phyloP scores from a whole-genome alignment of 2,329 filamentous ascomycete species.

The Botrytis sinoallii region DNA sequence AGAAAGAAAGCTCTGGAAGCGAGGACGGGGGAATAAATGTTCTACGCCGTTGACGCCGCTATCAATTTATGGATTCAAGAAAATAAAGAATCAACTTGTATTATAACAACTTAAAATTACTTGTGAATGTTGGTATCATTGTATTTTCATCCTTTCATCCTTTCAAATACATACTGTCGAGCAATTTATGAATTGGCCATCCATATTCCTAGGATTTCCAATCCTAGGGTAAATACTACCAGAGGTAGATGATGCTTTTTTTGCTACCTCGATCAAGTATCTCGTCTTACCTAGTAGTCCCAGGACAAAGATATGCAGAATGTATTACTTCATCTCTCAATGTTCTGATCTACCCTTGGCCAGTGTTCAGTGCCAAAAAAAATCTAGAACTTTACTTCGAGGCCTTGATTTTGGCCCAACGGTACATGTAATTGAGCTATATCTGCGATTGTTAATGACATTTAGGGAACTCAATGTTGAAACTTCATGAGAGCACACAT shows the following conservation, averaged over 20 bases:
- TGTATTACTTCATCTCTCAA: not conserved
- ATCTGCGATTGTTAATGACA: not conserved
- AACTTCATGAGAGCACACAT: not conserved
- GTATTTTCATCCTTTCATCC: not conserved
- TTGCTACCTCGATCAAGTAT: too few relatives aligned
- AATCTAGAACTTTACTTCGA: not conserved
- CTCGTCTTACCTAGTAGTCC: not conserved
- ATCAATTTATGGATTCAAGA: not conserved
- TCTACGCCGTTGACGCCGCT: not conserved
- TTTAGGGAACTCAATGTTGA: not conserved
- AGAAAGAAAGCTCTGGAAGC: conserved; percentile 21
- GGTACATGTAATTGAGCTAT: not conserved
- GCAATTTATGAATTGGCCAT: not conserved
- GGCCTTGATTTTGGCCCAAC: not conserved
- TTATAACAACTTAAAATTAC: too few relatives aligned
- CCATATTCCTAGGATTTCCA: not conserved
- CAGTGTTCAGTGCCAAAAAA: not conserved
- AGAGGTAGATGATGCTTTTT: too few relatives aligned
- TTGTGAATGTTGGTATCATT: not conserved
- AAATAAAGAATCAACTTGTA: not conserved
- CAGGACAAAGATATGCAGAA: not conserved
- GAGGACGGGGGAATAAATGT: not conserved
- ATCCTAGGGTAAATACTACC: too few relatives aligned
- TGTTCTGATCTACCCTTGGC: too few relatives aligned
- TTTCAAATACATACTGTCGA: not conserved